A percentile compares a stretch with the other conserved stretches of the same genome.
Conservation (phyloP, 345 rosid genomes). For the Salix viminalis region DNA sequence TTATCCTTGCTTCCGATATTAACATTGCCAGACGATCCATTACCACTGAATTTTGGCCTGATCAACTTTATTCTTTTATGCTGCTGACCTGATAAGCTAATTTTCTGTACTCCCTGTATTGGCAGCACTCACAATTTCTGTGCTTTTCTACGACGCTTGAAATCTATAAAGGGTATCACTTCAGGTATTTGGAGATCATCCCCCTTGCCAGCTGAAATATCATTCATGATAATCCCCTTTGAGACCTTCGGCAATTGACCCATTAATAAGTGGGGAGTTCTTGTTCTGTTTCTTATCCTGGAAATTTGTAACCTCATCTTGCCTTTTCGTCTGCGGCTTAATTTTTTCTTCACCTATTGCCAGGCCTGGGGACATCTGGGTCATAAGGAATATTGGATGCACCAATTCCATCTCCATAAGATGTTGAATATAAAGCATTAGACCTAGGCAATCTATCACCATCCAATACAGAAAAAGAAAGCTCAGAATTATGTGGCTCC, state of each 20-base stretch:
- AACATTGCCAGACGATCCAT: not conserved
- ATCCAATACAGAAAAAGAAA: not conserved
- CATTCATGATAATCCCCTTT: conserved; percentile 18
- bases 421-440: not conserved
- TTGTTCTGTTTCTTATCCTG: conserved; percentile 18
- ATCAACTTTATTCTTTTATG: conserved; percentile 47
- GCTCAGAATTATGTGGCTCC: not conserved
- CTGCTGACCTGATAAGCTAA: conserved; percentile 6
- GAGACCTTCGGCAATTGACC: conserved; percentile 4
- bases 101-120: conserved; percentile 14
- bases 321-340: conserved; percentile 5
- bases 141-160: conserved; percentile 46
- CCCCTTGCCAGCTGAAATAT: conserved; percentile 13
- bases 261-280: not conserved
- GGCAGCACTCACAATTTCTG: conserved; percentile 15
- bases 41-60: conserved; percentile 41
- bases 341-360: not conserved
- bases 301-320: conserved; percentile 1
- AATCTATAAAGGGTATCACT: conserved; percentile 40
- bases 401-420: too few relatives aligned
- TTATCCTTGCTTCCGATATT: not conserved
- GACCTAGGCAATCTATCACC: not conserved
- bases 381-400: too few relatives aligned
- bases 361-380: too few relatives aligned
- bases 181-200: conserved; percentile 18